Conservation (phyloP, 768 basidiomycete species). For the Hypsizygus marmoreus region DNA sequence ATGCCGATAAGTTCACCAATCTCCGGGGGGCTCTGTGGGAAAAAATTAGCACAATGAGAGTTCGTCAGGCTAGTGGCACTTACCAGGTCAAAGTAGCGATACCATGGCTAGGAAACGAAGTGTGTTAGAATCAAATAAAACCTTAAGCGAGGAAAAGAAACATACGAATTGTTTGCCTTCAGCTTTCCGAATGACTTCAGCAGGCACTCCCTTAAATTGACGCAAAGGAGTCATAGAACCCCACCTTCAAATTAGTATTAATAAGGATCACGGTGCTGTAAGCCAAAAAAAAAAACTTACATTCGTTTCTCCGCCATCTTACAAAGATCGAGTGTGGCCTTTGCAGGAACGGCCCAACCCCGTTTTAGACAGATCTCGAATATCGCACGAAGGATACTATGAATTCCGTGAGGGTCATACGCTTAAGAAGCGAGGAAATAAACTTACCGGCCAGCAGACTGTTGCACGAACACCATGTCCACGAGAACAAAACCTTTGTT, state of each 20-base stretch:
- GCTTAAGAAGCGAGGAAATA: neutral
- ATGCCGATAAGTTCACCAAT: conserved; percentile 95
- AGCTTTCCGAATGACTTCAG: conserved; percentile 84
- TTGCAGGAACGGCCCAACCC: conserved; percentile 95
- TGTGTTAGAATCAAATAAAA: neutral
- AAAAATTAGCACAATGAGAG: neutral
- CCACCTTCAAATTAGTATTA: conserved; percentile 75
- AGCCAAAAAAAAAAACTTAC: conserved; percentile 41
- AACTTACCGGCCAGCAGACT: conserved; percentile 87
- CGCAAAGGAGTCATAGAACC: conserved; percentile 95
- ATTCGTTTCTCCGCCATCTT: conserved; percentile 93
- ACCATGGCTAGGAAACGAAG: conserved; percentile 24
- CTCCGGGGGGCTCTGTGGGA: conserved; percentile 70
- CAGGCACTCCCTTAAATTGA: conserved; percentile 91
- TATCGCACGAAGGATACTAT: conserved; percentile 88
- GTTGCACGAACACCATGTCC: conserved; percentile 96
- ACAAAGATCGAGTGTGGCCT: conserved; percentile 89
- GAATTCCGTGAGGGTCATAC: neutral
- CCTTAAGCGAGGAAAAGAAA: conserved; percentile 17
- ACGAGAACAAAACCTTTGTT: conserved; percentile 74
- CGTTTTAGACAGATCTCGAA: conserved; percentile 98
- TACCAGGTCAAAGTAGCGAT: conserved; percentile 92
- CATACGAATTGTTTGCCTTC: conserved; percentile 96
- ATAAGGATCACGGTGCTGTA: neutral
- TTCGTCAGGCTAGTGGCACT: conserved; percentile 10